Evolutionary conservation across 1,284 basidiomycete species (phyloP).

Genomic region (Mycena citricolor): DNA sequence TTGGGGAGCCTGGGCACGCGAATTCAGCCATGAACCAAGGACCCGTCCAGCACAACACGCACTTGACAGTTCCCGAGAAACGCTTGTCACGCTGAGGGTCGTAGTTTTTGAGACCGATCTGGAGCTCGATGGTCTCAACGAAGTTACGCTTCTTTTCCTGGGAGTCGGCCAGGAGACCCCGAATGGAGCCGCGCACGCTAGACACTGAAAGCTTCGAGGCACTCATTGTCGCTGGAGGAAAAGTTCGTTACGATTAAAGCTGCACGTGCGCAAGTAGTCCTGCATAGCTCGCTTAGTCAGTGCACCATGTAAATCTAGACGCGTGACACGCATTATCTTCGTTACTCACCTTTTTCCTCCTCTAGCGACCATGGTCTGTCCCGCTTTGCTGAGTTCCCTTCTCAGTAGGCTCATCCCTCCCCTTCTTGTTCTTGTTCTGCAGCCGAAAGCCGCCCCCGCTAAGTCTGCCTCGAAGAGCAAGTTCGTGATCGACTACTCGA

Average conservation of each 20-base stretch:
- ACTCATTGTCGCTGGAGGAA: slow-evolving; percentile 16
- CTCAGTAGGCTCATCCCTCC: slow-evolving; percentile 93
- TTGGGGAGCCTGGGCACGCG: slow-evolving; percentile 81
- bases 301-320: background rate
- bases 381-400: slow-evolving; percentile 88
- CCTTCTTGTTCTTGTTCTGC: too few species aligned
- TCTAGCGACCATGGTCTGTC: slow-evolving; percentile 19
- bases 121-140: slow-evolving; percentile 92
- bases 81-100: slow-evolving; percentile 94
- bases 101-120: slow-evolving; percentile 98
- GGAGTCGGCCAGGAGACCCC: slow-evolving; percentile 77
- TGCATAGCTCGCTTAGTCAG: background rate
- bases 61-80: slow-evolving; percentile 98
- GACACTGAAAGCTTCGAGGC: slow-evolving; percentile 87
- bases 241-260: background rate
- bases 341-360: slow-evolving; percentile 15
- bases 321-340: background rate
- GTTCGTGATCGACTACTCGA: slow-evolving; percentile 93
- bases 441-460: slow-evolving; percentile 70
- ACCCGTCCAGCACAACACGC: slow-evolving; percentile 24
- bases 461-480: slow-evolving; percentile 83
- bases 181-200: slow-evolving; percentile 97
- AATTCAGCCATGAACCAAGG: too few species aligned
- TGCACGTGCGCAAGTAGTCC: background rate
- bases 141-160: slow-evolving; percentile 87